These are phyloP conservation scores for Rhododendron henanense DNA, from an alignment of 148 eudicot species.

Conservation along the genomic window DNA sequence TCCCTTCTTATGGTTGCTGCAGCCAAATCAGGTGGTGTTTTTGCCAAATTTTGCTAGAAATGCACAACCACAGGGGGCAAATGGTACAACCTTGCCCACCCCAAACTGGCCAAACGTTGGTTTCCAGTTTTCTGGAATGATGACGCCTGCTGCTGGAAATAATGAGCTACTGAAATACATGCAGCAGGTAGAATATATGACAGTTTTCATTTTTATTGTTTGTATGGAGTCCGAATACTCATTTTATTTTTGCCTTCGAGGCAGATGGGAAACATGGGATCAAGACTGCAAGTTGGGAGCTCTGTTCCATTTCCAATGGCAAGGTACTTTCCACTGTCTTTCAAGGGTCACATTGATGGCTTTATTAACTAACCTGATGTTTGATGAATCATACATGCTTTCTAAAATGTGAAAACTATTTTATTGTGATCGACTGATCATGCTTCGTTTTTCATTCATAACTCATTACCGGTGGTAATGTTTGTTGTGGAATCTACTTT, in stretches of 20 bases:
- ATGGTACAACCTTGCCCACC: slow-evolving; percentile 44
- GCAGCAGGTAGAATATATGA: slow-evolving; percentile 66
- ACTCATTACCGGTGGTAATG: too few species aligned
- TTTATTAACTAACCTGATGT: too few species aligned
- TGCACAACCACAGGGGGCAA: slow-evolving; percentile 45
- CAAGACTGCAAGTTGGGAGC: slow-evolving; percentile 47
- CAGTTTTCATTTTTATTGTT: background rate
- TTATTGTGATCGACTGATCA: too few species aligned
- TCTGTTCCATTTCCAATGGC: slow-evolving; percentile 41
- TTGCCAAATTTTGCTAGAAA: slow-evolving; percentile 43
- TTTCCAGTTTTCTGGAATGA: slow-evolving; percentile 66
- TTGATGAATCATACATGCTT: too few species aligned
- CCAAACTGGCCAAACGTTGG: slow-evolving; percentile 79
- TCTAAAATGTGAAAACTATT: too few species aligned
- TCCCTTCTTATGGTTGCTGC: slow-evolving; percentile 88
- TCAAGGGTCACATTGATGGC: background rate
- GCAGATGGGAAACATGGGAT: slow-evolving; percentile 56
- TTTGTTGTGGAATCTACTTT: too few species aligned
- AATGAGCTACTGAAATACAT: slow-evolving; percentile 50
- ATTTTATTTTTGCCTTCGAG: slow-evolving; percentile 8
- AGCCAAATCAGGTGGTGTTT: slow-evolving; percentile 55
- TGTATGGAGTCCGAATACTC: background rate
- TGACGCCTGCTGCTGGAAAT: slow-evolving; percentile 57
- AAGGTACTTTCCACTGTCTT: slow-evolving; percentile 12
- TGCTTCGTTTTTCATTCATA: too few species aligned